A percentile compares a stretch with the other conserved stretches of the same genome.
phyloP scores from a whole-genome alignment of 345 rosid genomes.

The Gossypium turneri region DNA sequence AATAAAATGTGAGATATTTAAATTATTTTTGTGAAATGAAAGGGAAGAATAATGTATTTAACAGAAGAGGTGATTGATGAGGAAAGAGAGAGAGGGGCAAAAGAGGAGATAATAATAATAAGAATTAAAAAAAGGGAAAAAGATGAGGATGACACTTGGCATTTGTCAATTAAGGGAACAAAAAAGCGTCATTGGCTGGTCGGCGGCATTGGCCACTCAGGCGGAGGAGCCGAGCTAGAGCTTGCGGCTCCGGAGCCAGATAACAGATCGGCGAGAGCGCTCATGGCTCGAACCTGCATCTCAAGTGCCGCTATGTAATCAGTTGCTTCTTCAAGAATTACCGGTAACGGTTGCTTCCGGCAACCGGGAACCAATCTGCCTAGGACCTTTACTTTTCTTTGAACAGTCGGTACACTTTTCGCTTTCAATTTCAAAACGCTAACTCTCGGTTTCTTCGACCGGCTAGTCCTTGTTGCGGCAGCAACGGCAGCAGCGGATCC shows the following conservation, averaged over 20 bases:
- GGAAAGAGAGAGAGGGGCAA: not conserved
- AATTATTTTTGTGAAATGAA: not conserved
- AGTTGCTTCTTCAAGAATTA: conserved; percentile 84
- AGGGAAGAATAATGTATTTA: conserved; percentile 16
- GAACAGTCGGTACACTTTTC: conserved; percentile 68
- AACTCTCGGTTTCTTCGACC: conserved; percentile 64
- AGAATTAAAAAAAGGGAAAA: not conserved
- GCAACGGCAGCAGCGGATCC: conserved; percentile 22
- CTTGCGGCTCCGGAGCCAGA: conserved; percentile 35
- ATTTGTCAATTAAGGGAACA: conserved; percentile 15
- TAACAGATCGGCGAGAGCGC: conserved; percentile 57
- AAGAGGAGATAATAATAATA: not conserved
- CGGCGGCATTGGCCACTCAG: conserved; percentile 20
- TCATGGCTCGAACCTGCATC: conserved; percentile 98
- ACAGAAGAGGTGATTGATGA: not conserved
- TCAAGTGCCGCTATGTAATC: conserved; percentile 95
- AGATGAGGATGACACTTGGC: conserved; percentile 19
- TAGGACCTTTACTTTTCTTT: conserved; percentile 64
- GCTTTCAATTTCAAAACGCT: conserved; percentile 57
- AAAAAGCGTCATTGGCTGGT: conserved; percentile 21
- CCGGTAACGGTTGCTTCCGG: conserved; percentile 81
- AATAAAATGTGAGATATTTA: not conserved
- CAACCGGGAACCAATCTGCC: conserved; percentile 98
- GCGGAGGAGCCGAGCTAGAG: conserved; percentile 31
- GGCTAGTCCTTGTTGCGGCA: conserved; percentile 26